Evolutionary conservation across 768 basidiomycete species (phyloP).

Genomic region (Amanita subjunquillea): DNA sequence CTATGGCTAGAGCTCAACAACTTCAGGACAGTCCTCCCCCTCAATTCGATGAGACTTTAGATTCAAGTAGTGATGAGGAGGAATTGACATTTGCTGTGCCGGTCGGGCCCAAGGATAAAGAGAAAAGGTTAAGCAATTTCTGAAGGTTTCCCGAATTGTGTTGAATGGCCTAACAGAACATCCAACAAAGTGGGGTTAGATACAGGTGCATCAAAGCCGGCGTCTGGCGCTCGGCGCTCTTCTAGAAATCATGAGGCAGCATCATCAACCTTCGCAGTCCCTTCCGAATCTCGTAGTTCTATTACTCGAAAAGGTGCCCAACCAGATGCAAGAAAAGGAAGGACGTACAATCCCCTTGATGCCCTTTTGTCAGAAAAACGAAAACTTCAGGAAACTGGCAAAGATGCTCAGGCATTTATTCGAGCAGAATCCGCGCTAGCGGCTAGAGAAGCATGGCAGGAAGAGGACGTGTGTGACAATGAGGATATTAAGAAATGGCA

Average conservation of each 20-base stretch:
- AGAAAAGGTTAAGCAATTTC: background rate
- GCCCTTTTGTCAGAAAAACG: conserved; percentile 46
- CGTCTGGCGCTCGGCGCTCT: background rate
- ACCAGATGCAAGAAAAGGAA: conserved; percentile 2
- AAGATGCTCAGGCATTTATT: conserved; percentile 29
- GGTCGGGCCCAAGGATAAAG: conserved; percentile 3
- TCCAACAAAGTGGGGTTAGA: background rate
- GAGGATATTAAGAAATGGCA: conserved; percentile 11
- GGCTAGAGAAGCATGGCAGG: conserved; percentile 19
- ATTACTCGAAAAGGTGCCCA: background rate
- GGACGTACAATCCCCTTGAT: conserved; percentile 39
- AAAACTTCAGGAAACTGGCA: conserved; percentile 25
- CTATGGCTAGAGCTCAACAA: conserved; percentile 32
- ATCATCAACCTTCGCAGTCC: too few species aligned
- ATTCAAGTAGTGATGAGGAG: conserved; percentile 44
- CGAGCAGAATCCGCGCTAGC: conserved; percentile 33
- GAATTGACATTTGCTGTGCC: background rate
- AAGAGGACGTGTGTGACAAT: conserved; percentile 18
- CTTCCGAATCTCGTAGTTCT: background rate
- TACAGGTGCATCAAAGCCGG: background rate
- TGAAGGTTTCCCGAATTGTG: background rate
- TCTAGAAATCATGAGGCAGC: background rate
- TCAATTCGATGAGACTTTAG: conserved; percentile 33
- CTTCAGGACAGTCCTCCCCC: conserved; percentile 31
- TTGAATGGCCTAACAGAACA: background rate